Evolutionary conservation across 179 eudicot genomes (phyloP).

Genomic region (Camellia oleifera): DNA sequence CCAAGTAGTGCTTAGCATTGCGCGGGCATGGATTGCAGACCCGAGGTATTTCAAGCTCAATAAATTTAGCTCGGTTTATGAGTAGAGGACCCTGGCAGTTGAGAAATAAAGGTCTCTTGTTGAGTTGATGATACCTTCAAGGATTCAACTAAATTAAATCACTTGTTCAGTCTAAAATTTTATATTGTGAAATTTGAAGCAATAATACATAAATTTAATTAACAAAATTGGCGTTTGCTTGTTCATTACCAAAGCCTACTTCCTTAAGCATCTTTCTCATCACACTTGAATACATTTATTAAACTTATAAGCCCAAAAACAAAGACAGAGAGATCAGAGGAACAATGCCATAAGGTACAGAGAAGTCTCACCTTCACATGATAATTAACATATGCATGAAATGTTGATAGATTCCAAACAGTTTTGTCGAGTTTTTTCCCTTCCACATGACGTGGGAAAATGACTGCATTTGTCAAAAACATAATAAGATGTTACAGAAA

Average conservation of each 20-base stretch:
- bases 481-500: constrained; percentile 17
- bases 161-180: background rate
- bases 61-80: too few relatives aligned
- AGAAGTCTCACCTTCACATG: constrained; percentile 79
- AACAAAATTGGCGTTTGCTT: background rate
- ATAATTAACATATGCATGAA: constrained; percentile 92
- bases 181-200: background rate
- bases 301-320: background rate
- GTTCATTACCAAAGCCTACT: background rate
- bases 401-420: constrained; percentile 91
- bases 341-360: background rate
- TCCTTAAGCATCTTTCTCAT: background rate
- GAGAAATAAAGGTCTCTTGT: background rate
- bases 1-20: too few relatives aligned
- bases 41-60: too few relatives aligned
- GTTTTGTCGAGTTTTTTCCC: constrained; percentile 87
- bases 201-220: background rate
- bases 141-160: background rate
- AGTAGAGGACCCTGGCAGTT: background rate
- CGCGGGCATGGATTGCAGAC: too few relatives aligned
- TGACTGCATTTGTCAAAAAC: constrained; percentile 45
- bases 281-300: background rate
- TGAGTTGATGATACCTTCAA: background rate
- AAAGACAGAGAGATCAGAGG: background rate
- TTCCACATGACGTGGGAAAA: constrained; percentile 90